Evolutionary conservation across 2,329 filamentous ascomycete genomes (phyloP).

Genomic region (Scorias spongiosa): DNA sequence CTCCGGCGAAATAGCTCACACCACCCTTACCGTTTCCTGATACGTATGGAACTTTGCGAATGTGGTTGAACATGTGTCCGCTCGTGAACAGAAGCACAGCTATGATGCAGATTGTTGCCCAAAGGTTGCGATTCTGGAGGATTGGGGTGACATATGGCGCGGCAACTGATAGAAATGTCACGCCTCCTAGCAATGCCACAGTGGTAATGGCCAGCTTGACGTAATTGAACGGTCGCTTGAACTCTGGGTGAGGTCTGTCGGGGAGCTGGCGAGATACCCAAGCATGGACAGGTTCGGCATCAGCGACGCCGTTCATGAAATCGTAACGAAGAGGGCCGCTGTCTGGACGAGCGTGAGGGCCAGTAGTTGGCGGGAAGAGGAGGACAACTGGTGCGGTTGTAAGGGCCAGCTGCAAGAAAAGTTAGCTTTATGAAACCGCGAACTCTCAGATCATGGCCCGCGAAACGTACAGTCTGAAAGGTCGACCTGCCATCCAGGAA

Average conservation of each 20-base stretch:
- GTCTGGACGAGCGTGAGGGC: slow-evolving; percentile 59
- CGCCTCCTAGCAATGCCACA: slow-evolving; percentile 51
- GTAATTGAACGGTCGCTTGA: slow-evolving; percentile 81
- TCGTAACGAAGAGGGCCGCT: slow-evolving; percentile 64
- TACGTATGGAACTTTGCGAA: slow-evolving; percentile 89
- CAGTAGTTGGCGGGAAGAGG: slow-evolving; percentile 71
- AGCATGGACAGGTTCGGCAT: slow-evolving; percentile 60
- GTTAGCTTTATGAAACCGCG: slow-evolving; percentile 8
- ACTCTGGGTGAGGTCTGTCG: slow-evolving; percentile 54
- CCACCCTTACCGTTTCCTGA: slow-evolving; percentile 70
- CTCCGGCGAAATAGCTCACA: slow-evolving; percentile 75
- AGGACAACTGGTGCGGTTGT: slow-evolving; percentile 88
- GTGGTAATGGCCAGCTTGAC: slow-evolving; percentile 53
- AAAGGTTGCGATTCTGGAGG: slow-evolving; percentile 79
- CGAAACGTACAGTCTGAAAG: slow-evolving; percentile 61
- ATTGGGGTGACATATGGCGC: slow-evolving; percentile 69
- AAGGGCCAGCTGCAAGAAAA: slow-evolving; percentile 54
- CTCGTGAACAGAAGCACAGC: slow-evolving; percentile 83
- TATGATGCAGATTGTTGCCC: slow-evolving; percentile 82
- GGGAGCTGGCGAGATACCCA: slow-evolving; percentile 71
- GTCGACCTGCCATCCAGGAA: slow-evolving; percentile 70
- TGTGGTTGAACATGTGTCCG: slow-evolving; percentile 99
- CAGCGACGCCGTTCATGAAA: slow-evolving; percentile 61
- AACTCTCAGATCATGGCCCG: neutral
- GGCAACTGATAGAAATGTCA: slow-evolving; percentile 55